Base-by-base conservation (phyloP, 2,329 filamentous ascomycete species). In the Stemphylium vesicarium region DNA sequence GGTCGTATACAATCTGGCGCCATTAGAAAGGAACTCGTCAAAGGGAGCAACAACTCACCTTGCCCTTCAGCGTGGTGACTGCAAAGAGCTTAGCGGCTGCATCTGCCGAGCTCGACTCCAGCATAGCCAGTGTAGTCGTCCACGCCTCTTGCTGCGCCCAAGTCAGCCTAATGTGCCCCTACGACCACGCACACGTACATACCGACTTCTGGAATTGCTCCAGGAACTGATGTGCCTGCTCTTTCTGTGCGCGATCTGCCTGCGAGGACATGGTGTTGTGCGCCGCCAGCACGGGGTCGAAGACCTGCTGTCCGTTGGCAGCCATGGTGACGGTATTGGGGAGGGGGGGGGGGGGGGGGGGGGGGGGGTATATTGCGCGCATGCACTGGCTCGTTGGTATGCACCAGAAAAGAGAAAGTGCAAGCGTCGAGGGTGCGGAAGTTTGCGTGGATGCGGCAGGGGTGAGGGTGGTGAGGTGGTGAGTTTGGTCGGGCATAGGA, bases 201-300 rank as follows among this genome's bases (percentile, higher is more conserved):
- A 96, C 94, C 77, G 95, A 98, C 86, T 99, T 99, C 84, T 99
- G 95, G 79, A 98, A 99, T 68, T 87, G 88, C 79, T 96, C 91
- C 57, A 99, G 83, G 75, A 89, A 99, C 74, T 94, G 88, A 74
- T 97, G 93, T 56, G 92, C 93, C 77, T 92, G 89, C 75, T 89
- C 88, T 82, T 98, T 98, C 73, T 90, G 86, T 63, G 89, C 84
- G 71, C 89, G 85, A 72, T 94, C 87, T 65, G 87, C 89, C 78
- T 89, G 90, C 74, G 92, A 84, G 72, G 86, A 88, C 93, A 99
- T 96, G 61, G 93, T 95, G 73, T 88, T 85, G 78, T 98, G 88
- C 60, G 94, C 95, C 66, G 89, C 87, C 68, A 98, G 83, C 66
- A 99, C 91, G 60, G 91, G 90, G 78, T 87, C 85, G 79, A 95